Conservation (phyloP, 225 moss, liverwort and hornwort genomes). For the Sphagnum contortum region DNA sequence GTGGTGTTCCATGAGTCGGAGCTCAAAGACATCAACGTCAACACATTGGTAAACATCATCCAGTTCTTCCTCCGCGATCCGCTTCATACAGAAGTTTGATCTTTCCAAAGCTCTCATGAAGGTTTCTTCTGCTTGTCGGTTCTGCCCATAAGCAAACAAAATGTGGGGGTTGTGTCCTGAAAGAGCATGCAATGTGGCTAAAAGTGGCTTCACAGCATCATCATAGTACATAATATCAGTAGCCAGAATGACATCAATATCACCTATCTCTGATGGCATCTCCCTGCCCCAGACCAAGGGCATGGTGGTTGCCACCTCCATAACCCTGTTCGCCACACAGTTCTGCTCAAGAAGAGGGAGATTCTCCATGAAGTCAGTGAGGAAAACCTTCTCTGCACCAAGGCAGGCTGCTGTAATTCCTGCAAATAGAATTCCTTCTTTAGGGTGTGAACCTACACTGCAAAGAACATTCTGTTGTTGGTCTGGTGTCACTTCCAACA, state of each 20-base stretch:
- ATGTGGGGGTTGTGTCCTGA: conserved; percentile 32
- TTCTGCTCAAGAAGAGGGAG: conserved; percentile 47
- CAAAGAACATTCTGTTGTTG: no score
- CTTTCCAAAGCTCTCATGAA: conserved; percentile 25
- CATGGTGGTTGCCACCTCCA: conserved; percentile 22
- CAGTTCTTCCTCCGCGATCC: conserved; percentile 25
- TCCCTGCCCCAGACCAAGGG: conserved; percentile 52
- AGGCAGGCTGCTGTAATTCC: conserved; percentile 50
- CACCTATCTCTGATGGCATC: conserved; percentile 6
- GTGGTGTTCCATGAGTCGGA: conserved; percentile 7
- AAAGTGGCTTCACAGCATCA: conserved; percentile 44
- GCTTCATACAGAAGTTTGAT: conserved; percentile 25
- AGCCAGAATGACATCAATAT: conserved; percentile 50
- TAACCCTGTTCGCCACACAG: conserved; percentile 34
- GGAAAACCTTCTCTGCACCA: conserved; percentile 43
- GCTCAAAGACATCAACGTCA: conserved; percentile 69
- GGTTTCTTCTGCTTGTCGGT: conserved; percentile 55
- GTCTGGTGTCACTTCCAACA: no score
- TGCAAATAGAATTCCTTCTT: conserved; percentile 7
- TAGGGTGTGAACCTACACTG: neutral
- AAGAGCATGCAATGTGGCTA: conserved; percentile 37
- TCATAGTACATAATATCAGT: conserved; percentile 71
- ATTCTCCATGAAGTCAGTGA: conserved; percentile 64
- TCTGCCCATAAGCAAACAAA: conserved; percentile 58
- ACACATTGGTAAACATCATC: conserved; percentile 56